phyloP scores from a whole-genome alignment of 2,329 filamentous ascomycete species.

The Colletotrichum nymphaeae region DNA sequence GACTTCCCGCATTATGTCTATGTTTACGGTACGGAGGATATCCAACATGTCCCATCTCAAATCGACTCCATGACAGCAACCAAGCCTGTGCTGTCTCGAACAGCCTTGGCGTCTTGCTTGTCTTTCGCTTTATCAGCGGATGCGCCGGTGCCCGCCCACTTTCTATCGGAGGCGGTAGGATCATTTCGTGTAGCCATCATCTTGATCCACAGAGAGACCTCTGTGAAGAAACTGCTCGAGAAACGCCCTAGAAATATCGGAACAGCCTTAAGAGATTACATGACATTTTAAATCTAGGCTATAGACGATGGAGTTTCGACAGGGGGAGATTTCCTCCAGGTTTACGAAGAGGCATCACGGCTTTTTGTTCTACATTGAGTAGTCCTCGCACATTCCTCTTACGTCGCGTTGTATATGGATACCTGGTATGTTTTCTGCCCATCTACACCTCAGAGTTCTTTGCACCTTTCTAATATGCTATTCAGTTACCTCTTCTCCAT shows the following conservation, averaged over 20 bases:
- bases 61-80: constrained; percentile 45
- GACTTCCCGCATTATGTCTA: constrained; percentile 57
- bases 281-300: constrained; percentile 33
- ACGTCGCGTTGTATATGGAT: constrained; percentile 50
- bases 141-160: constrained; percentile 40
- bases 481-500: constrained; percentile 55
- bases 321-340: constrained; percentile 43
- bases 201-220: constrained; percentile 59
- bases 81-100: constrained; percentile 42
- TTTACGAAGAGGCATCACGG: constrained; percentile 54
- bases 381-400: constrained; percentile 56
- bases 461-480: no score
- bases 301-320: constrained; percentile 24
- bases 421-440: constrained; percentile 35
- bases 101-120: constrained; percentile 44
- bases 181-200: constrained; percentile 51
- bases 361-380: constrained; percentile 64
- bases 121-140: constrained; percentile 46
- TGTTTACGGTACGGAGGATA: constrained; percentile 55
- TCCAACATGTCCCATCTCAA: constrained; percentile 43
- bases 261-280: constrained; percentile 44
- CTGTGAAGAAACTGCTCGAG: constrained; percentile 57
- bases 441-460: constrained; percentile 37
- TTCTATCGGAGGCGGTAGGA: constrained; percentile 48
- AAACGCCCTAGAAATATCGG: constrained; percentile 60